These are phyloP conservation scores for Trichoderma breve DNA, from an alignment of 2,329 filamentous ascomycete species.

Conservation along the genomic window DNA sequence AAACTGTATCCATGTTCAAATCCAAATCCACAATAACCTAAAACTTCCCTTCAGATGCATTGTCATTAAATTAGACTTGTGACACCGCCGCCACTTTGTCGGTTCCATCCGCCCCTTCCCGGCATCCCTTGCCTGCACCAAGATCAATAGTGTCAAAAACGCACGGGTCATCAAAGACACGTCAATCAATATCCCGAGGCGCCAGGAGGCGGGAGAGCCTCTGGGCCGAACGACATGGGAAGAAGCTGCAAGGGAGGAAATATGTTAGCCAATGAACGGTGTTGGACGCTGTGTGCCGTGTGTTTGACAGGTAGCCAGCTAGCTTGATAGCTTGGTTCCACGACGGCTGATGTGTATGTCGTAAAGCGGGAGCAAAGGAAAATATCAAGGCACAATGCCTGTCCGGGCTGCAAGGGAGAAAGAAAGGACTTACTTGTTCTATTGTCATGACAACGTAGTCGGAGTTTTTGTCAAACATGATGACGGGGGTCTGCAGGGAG, in stretches of 20 bases:
- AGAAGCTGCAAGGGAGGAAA: constrained; percentile 50
- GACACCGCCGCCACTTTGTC: background rate
- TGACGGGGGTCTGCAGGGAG: constrained; percentile 65
- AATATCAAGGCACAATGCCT: background rate
- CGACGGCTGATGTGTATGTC: background rate
- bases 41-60: background rate
- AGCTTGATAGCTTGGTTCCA: background rate
- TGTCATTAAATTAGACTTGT: background rate
- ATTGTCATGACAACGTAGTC: constrained; percentile 69
- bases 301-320: background rate
- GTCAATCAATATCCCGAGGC: constrained; percentile 14
- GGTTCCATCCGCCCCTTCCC: background rate
- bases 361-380: background rate
- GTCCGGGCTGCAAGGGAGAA: background rate
- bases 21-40: background rate
- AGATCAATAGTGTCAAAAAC: background rate
- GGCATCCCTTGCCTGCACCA: background rate
- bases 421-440: constrained; percentile 54
- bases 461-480: constrained; percentile 88
- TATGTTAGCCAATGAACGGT: constrained; percentile 18
- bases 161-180: background rate
- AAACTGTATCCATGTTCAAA: background rate
- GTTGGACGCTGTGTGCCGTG: background rate
- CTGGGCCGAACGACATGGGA: constrained; percentile 66
- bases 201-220: constrained; percentile 48